Percentiles rank a stretch among this genome's conserved stretches.
phyloP scores from a whole-genome alignment of 2,329 filamentous ascomycete genomes.

The Scedosporium minutisporum region DNA sequence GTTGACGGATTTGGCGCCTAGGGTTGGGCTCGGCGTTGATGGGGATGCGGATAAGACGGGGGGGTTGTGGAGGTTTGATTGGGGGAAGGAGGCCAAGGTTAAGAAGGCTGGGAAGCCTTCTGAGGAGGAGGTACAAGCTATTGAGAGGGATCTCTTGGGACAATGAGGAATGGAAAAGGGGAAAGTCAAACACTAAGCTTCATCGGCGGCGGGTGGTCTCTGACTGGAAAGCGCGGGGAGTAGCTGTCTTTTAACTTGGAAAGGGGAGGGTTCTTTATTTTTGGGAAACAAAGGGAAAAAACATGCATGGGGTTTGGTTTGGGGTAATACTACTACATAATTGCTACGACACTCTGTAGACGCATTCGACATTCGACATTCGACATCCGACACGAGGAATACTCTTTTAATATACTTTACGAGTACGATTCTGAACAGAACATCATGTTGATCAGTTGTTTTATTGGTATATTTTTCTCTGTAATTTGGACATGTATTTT shows the following conservation, averaged over 20 bases:
- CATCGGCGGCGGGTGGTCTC: background rate
- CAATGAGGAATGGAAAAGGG: slow-evolving; percentile 10
- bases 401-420: background rate
- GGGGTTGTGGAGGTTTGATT: slow-evolving; percentile 50
- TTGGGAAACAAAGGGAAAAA: background rate
- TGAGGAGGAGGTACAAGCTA: slow-evolving; percentile 28
- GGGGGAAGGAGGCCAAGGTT: slow-evolving; percentile 30
- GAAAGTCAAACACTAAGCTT: background rate
- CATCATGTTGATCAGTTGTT: background rate
- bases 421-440: background rate
- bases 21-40: slow-evolving; percentile 36
- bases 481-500: background rate
- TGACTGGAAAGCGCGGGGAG: no score
- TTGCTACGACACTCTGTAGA: background rate
- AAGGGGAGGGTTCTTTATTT: background rate
- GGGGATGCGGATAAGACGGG: slow-evolving; percentile 53
- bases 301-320: background rate
- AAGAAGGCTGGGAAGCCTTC: slow-evolving; percentile 18
- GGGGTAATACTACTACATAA: background rate
- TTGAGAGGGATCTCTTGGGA: slow-evolving; percentile 35
- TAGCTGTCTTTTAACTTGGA: background rate
- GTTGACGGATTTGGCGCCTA: slow-evolving; percentile 33
- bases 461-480: background rate
- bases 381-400: no score
- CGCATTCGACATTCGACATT: background rate